These are phyloP conservation scores for Crithidia acanthocephali DNA, from an alignment of 208 protist species.

Conservation along the genomic window DNA sequence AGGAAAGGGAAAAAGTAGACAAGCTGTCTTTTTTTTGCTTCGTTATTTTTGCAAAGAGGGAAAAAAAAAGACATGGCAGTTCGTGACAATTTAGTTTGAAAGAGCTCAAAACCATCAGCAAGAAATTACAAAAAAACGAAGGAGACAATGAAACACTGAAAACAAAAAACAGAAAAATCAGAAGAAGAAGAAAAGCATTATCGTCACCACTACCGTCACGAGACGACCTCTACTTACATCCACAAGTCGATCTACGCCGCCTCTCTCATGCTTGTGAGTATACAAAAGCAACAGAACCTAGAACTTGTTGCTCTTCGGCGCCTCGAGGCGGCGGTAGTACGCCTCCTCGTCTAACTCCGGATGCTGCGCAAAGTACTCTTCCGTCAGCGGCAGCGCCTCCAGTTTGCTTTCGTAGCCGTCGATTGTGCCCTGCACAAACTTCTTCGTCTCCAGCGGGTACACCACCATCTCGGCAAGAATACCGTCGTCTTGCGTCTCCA, in stretches of 20 bases:
- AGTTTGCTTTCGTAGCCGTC: slow-evolving; percentile 80
- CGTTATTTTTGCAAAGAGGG: slow-evolving; percentile 8
- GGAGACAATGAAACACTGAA: slow-evolving; percentile 8
- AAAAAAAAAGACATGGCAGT: slow-evolving; percentile 3
- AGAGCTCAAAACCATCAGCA: slow-evolving; percentile 4
- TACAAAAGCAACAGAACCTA: slow-evolving; percentile 24
- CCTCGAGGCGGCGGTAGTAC: slow-evolving; percentile 67
- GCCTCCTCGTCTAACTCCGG: slow-evolving; percentile 57
- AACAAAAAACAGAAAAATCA: not conserved
- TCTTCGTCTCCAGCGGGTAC: slow-evolving; percentile 72
- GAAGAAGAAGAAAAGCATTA: slow-evolving; percentile 14
- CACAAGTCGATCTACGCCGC: not conserved
- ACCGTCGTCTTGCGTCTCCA: slow-evolving; percentile 71
- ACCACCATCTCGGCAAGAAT: slow-evolving; percentile 59
- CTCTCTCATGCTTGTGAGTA: not conserved
- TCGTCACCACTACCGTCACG: not conserved
- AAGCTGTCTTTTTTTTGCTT: no score
- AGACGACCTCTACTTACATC: slow-evolving; percentile 7
- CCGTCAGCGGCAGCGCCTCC: slow-evolving; percentile 71
- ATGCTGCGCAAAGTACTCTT: slow-evolving; percentile 79
- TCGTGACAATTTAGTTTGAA: not conserved
- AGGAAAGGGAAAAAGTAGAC: not conserved
- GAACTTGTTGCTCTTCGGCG: slow-evolving; percentile 56
- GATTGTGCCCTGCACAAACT: slow-evolving; percentile 61
- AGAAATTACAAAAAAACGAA: slow-evolving; percentile 7